phyloP scores from a whole-genome alignment of 331 rosid species.

The Spiraea crenata region DNA sequence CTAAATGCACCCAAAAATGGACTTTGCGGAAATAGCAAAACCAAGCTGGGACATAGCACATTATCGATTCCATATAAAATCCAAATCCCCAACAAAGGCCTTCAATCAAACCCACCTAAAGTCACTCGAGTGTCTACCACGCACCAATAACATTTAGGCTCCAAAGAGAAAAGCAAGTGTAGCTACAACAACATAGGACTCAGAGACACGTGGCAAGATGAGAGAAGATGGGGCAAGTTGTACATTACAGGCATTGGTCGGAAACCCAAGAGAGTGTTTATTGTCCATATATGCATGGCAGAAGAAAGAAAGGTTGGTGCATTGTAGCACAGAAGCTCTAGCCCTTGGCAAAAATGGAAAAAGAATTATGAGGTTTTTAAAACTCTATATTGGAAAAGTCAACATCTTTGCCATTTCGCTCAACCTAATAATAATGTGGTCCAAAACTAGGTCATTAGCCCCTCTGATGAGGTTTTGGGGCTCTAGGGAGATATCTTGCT shows the following conservation, averaged over 20 bases:
- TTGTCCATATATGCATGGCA: conserved; percentile 5
- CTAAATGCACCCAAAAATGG: not conserved
- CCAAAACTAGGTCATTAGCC: too few species aligned
- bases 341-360: conserved; percentile 35
- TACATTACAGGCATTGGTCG: conserved; percentile 22
- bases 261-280: conserved; percentile 6
- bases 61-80: not conserved
- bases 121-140: not conserved
- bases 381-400: conserved; percentile 19
- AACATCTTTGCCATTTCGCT: conserved; percentile 8
- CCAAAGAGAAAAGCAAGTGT: too few species aligned
- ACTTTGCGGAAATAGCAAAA: not conserved
- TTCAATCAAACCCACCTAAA: not conserved
- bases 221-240: not conserved
- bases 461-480: not conserved
- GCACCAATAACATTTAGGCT: not conserved
- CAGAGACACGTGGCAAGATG: conserved; percentile 31
- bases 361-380: conserved; percentile 15
- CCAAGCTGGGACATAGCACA: not conserved
- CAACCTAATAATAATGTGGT: not conserved
- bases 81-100: not conserved
- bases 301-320: conserved; percentile 11
- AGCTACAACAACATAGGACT: conserved; percentile 10
- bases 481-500: not conserved
- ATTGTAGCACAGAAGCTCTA: conserved; percentile 7